phyloP scores from a whole-genome alignment of 257 asterid genomes.

The Solanum habrochaites region DNA sequence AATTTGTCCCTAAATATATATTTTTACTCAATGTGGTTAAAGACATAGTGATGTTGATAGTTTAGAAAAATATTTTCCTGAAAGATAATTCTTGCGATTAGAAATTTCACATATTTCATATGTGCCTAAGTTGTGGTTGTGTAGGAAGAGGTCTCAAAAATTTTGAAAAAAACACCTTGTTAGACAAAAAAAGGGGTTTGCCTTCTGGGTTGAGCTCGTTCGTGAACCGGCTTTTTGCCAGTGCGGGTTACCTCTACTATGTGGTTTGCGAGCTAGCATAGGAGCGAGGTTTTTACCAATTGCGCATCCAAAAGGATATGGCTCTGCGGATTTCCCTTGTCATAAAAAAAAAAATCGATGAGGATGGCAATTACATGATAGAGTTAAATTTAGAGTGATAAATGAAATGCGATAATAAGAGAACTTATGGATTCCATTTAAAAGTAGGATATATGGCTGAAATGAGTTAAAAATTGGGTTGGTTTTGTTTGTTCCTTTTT shows the following conservation, averaged over 20 bases:
- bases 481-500: background rate
- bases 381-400: background rate
- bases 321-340: too few relatives aligned
- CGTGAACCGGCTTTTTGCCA: rapidly evolving
- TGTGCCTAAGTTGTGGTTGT: background rate
- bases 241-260: too few relatives aligned
- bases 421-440: background rate
- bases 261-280: too few relatives aligned
- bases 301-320: too few relatives aligned
- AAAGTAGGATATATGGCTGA: background rate
- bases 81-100: background rate
- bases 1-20: background rate
- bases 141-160: too few relatives aligned
- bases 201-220: too few relatives aligned
- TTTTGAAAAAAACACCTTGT: rapidly evolving
- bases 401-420: background rate
- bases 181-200: too few relatives aligned
- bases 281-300: too few relatives aligned
- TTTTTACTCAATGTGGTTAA: background rate
- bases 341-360: too few relatives aligned
- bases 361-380: too few relatives aligned
- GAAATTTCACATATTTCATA: background rate
- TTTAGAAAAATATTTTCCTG: background rate
- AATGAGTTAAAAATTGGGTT: background rate
- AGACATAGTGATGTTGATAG: background rate